Conservation (phyloP, 352 stramenopile genomes). For the Phytophthora kernoviae region DNA sequence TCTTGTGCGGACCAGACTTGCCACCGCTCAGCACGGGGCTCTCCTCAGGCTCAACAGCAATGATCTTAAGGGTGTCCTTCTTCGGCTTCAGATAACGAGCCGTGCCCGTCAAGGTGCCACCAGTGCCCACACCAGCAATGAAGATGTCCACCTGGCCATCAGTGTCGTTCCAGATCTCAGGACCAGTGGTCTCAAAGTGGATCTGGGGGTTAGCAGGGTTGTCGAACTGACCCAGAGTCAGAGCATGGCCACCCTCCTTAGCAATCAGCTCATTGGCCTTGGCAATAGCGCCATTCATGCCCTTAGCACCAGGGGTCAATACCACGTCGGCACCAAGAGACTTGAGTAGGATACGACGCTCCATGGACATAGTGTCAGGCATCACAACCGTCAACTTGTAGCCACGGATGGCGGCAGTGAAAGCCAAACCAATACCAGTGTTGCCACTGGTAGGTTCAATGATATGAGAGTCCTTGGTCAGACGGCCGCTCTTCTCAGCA, state of each 20-base stretch:
- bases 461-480: constrained; percentile 84
- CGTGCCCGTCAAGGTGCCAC: constrained; percentile 87
- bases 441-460: constrained; percentile 96
- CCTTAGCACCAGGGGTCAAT: constrained; percentile 89
- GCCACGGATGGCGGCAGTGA: constrained; percentile 89
- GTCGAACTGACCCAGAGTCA: constrained; percentile 95
- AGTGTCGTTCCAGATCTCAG: constrained; percentile 90
- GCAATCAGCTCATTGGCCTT: constrained; percentile 81
- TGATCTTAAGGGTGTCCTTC: constrained; percentile 82
- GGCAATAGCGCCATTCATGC: constrained; percentile 79
- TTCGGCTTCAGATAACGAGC: constrained; percentile 88
- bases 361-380: constrained; percentile 96
- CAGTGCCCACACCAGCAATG: constrained; percentile 87
- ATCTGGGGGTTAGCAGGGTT: constrained; percentile 97
- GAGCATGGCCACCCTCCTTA: constrained; percentile 68
- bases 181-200: constrained; percentile 89
- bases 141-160: constrained; percentile 89
- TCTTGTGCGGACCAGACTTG: constrained; percentile 84
- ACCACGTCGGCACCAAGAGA: constrained; percentile 92
- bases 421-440: constrained; percentile 94
- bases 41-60: constrained; percentile 86
- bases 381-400: constrained; percentile 96
- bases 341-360: constrained; percentile 95
- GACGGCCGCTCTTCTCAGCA: constrained; percentile 68
- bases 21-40: constrained; percentile 83